Conservation (phyloP, 305 asterid species). For the Withania somnifera region DNA sequence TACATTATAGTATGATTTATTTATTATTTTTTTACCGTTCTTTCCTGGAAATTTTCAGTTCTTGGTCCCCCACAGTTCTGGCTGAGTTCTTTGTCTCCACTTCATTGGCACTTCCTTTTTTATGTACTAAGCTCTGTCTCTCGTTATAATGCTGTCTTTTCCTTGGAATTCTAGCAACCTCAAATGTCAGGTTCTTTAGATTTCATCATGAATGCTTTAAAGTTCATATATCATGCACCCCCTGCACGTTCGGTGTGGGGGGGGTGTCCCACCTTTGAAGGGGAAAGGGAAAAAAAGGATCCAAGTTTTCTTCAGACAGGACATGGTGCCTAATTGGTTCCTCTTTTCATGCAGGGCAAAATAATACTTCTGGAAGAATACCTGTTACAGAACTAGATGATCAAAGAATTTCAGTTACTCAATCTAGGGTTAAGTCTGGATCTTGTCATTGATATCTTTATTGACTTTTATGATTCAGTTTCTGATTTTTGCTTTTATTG, state of each 20-base stretch:
- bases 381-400: constrained; percentile 31
- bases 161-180: background rate
- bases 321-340: constrained; percentile 2
- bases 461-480: constrained; percentile 2
- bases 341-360: constrained; percentile 44
- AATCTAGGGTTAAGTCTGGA: constrained; percentile 37
- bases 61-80: background rate
- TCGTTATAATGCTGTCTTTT: background rate
- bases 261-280: background rate
- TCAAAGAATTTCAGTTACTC: constrained; percentile 28
- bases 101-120: background rate
- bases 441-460: background rate
- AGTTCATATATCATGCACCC: background rate
- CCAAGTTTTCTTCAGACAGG: background rate
- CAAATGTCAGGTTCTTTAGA: background rate
- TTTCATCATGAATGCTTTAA: background rate
- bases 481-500: constrained; percentile 16
- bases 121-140: background rate
- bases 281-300: background rate
- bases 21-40: background rate
- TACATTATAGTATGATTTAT: background rate
- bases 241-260: background rate
- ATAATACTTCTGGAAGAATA: constrained; percentile 23
- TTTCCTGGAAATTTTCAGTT: background rate
- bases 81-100: background rate